These are phyloP conservation scores for Plasmodium blacklocki DNA, from an alignment of 169 alveolate genomes.

Conservation along the genomic window DNA sequence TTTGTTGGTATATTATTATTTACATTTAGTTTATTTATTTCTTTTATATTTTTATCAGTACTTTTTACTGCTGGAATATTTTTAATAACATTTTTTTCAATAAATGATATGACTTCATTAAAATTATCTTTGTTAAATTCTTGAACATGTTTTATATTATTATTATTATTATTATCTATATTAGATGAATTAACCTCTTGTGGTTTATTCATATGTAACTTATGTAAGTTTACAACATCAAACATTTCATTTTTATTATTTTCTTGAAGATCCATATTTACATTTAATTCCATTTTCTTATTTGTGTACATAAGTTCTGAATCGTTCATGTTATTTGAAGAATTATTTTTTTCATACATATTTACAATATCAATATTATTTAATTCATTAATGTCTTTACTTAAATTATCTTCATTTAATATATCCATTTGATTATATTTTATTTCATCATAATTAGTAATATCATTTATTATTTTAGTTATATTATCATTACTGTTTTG, in stretches of 20 bases:
- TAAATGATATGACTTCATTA: conserved; percentile 59
- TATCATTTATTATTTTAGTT: neutral
- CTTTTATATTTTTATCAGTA: neutral
- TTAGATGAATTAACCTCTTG: neutral
- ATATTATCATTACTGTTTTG: neutral
- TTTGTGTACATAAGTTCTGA: neutral
- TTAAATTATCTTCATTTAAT: conserved; percentile 2
- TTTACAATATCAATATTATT: conserved; percentile 51
- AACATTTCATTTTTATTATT: neutral
- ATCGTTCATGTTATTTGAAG: conserved; percentile 1
- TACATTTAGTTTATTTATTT: neutral
- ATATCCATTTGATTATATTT: neutral
- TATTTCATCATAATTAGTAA: neutral
- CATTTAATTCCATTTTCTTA: neutral
- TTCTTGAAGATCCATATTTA: neutral
- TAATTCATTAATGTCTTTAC: conserved; percentile 25
- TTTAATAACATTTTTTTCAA: conserved; percentile 61
- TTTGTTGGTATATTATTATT: no score
- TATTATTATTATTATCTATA: neutral
- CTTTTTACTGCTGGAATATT: conserved; percentile 14
- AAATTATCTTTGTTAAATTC: conserved; percentile 45
- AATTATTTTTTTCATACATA: conserved; percentile 35
- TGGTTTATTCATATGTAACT: neutral
- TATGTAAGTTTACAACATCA: neutral
- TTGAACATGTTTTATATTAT: no score